Percentiles rank a stretch among this genome's conserved stretches.
These are phyloP conservation scores for Xerocomus spinulosus DNA, from an alignment of 768 basidiomycete genomes.

Conservation along the genomic window DNA sequence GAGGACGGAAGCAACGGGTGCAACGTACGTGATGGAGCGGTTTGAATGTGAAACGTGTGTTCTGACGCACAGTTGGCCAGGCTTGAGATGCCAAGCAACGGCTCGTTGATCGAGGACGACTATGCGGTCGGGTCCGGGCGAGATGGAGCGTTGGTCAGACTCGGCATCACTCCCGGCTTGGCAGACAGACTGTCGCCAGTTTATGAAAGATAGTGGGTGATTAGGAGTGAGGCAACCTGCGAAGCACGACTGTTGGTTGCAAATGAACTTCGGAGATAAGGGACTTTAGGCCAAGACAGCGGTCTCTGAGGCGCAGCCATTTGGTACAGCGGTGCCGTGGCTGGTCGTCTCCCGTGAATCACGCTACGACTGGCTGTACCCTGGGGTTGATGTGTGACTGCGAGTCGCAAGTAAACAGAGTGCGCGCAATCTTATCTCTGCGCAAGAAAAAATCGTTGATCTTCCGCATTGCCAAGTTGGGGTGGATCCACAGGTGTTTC, in stretches of 20 bases:
- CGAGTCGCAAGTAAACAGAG: no score
- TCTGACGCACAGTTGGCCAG: neutral
- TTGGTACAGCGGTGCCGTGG: neutral
- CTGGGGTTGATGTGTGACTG: no score
- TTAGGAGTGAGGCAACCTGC: neutral
- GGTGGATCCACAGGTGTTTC: neutral
- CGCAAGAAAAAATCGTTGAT: neutral
- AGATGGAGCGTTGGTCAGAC: neutral
- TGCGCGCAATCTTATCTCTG: neutral
- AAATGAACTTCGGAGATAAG: neutral
- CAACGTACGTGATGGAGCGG: constrained; percentile 3
- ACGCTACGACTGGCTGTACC: no score
- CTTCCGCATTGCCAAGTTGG: neutral
- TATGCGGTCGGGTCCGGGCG: neutral
- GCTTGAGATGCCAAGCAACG: neutral
- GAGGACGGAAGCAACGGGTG: neutral
- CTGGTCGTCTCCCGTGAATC: no score
- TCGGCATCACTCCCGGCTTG: neutral
- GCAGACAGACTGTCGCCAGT: neutral
- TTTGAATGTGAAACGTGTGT: constrained; percentile 11
- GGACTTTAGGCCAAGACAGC: neutral
- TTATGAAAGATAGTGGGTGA: neutral
- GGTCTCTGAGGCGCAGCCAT: neutral
- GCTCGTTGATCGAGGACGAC: neutral
- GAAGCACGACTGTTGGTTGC: neutral